Evolutionary conservation across 106 monocot species (phyloP).

Genomic region (Posidonia australis): DNA sequence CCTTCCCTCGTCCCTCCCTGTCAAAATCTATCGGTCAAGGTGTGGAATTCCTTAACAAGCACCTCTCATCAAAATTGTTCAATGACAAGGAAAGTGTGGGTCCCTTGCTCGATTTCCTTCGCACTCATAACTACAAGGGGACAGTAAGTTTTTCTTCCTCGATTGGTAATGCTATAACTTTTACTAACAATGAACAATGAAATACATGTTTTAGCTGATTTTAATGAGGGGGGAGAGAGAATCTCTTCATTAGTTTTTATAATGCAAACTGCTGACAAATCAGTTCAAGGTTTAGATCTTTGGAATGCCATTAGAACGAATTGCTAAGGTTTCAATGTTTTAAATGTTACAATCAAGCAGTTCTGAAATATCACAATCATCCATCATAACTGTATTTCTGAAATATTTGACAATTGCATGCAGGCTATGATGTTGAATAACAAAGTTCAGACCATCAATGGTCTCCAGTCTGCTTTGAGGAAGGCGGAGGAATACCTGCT

Average conservation of each 20-base stretch:
- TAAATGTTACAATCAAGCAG: no score
- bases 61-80: conserved; percentile 69
- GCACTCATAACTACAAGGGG: conserved; percentile 54
- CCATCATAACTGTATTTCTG: no score
- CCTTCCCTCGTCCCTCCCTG: conserved; percentile 50
- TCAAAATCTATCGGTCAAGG: conserved; percentile 72
- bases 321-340: no score
- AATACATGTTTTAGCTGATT: no score
- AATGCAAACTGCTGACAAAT: no score
- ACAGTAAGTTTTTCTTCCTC: conserved; percentile 23
- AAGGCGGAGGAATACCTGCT: conserved; percentile 53
- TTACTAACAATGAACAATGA: no score
- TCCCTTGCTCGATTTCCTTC: conserved; percentile 52
- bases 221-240: no score
- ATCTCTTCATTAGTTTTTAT: no score
- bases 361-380: no score
- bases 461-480: conserved; percentile 46
- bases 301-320: no score
- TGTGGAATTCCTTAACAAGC: conserved; percentile 65
- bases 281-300: no score
- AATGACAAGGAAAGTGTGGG: conserved; percentile 59
- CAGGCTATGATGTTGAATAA: conserved; percentile 72
- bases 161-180: no score
- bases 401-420: not conserved
- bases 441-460: conserved; percentile 47